Conservation (phyloP, 306 rosid species). For the Lagenaria siceraria region DNA sequence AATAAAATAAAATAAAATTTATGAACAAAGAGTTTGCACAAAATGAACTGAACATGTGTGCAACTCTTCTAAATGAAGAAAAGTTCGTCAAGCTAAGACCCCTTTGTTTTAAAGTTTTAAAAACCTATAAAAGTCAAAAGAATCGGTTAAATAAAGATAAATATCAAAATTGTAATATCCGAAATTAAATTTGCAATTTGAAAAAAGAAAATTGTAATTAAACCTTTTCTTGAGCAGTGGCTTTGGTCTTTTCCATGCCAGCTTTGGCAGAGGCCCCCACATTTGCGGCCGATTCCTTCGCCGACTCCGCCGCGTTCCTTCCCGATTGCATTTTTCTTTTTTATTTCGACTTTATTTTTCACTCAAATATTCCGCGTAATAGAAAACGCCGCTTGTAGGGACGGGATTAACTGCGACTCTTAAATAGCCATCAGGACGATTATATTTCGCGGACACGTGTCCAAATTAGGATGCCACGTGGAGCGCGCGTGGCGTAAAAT, state of each 20-base stretch:
- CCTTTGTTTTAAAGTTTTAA: too few relatives aligned
- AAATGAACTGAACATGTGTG: too few relatives aligned
- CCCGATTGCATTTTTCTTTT: constrained; percentile 37
- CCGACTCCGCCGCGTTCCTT: constrained; percentile 24
- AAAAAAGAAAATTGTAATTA: too few relatives aligned
- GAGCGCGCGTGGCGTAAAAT: background rate
- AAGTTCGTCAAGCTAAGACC: too few relatives aligned
- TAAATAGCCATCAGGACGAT: background rate
- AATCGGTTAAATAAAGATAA: too few relatives aligned
- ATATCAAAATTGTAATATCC: too few relatives aligned
- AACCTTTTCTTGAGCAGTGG: constrained; percentile 49
- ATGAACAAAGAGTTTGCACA: too few relatives aligned
- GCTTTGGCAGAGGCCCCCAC: constrained; percentile 48
- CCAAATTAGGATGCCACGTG: background rate
- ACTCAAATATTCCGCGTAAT: background rate
- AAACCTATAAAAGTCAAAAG: too few relatives aligned
- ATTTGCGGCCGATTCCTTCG: constrained; percentile 50
- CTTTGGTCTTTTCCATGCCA: constrained; percentile 56
- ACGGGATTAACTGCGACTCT: background rate
- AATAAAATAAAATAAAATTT: too few relatives aligned
- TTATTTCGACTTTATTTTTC: background rate
- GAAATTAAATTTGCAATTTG: too few relatives aligned
- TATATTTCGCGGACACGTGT: background rate
- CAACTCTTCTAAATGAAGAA: too few relatives aligned
- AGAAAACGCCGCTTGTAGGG: background rate